phyloP scores from a whole-genome alignment of 129 eudicot species.

The Calendula officinalis region DNA sequence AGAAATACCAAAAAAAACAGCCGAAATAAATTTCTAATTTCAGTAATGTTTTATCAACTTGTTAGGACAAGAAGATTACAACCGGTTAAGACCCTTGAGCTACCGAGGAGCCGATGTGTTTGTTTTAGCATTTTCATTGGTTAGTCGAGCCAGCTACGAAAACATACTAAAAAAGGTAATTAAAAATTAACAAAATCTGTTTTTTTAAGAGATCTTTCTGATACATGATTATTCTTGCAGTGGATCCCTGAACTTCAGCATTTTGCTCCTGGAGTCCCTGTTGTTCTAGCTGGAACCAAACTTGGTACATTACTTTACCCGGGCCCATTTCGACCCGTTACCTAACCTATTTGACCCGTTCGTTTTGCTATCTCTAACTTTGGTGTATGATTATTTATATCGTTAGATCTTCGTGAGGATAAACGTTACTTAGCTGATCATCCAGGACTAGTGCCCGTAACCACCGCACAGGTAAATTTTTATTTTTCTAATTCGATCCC shows the following conservation, averaged over 20 bases:
- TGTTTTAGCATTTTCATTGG: conserved; percentile 84
- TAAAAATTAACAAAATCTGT: not conserved
- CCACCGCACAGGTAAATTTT: conserved; percentile 72
- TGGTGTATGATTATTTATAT: conserved; percentile 10
- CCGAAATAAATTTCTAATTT: conserved; percentile 12
- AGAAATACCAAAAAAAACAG: not conserved
- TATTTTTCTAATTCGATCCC: conserved; percentile 8
- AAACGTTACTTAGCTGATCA: conserved; percentile 96
- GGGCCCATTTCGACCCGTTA: not conserved
- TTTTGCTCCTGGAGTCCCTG: conserved; percentile 84
- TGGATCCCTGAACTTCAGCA: conserved; percentile 99
- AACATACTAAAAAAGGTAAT: conserved; percentile 78
- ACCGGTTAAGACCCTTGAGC: conserved; percentile 86
- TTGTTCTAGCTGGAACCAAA: conserved; percentile 92
- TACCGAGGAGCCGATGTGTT: conserved; percentile 89
- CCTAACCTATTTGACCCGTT: not conserved
- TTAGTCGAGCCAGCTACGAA: conserved; percentile 96
- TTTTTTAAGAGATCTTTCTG: conserved; percentile 19
- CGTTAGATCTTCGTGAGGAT: conserved; percentile 93
- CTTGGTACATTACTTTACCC: conserved; percentile 52
- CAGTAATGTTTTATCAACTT: conserved; percentile 3
- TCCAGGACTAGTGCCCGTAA: conserved; percentile 93
- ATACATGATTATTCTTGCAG: conserved; percentile 40
- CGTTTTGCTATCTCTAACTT: conserved; percentile 5
- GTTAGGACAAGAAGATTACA: conserved; percentile 92